These are phyloP conservation scores for Mucor piriformis DNA, from an alignment of 371 early-diverging fungal species.

Conservation along the genomic window DNA sequence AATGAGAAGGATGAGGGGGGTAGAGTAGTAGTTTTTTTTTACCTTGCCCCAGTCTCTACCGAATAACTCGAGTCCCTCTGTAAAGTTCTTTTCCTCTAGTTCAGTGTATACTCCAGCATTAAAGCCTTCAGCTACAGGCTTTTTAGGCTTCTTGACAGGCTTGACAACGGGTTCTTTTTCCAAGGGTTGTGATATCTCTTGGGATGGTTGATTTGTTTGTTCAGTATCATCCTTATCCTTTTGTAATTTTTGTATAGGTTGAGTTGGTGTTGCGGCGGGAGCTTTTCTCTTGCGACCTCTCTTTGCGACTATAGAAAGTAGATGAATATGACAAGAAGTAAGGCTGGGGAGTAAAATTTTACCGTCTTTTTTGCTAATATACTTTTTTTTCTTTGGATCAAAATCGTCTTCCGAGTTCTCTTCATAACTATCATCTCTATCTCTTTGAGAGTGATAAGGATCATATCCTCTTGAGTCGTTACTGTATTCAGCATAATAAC, in stretches of 20 bases:
- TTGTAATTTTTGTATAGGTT: neutral
- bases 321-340: neutral
- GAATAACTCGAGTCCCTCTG: slow-evolving; percentile 75
- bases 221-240: too few species aligned
- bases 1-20: too few species aligned
- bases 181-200: neutral
- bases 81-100: slow-evolving; percentile 75
- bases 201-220: slow-evolving; percentile 2
- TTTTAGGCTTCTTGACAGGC: slow-evolving; percentile 40
- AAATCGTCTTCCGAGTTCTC: slow-evolving; percentile 59
- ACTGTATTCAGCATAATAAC: slow-evolving; percentile 69
- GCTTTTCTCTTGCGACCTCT: slow-evolving; percentile 26
- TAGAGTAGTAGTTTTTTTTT: too few species aligned
- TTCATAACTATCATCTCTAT: slow-evolving; percentile 52
- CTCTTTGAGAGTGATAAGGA: slow-evolving; percentile 31
- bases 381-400: slow-evolving; percentile 36
- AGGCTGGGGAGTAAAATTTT: neutral
- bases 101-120: slow-evolving; percentile 80
- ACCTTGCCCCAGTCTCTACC: slow-evolving; percentile 85
- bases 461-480: slow-evolving; percentile 36
- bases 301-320: slow-evolving; percentile 8
- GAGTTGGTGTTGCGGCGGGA: neutral
- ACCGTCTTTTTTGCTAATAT: slow-evolving; percentile 37
- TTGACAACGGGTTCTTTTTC: too few species aligned
- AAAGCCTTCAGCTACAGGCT: slow-evolving; percentile 51